A percentile compares a stretch with the other conserved stretches of the same genome.
These are phyloP conservation scores for Platanthera guangdongensis DNA, from an alignment of 106 monocot genomes.

Conservation along the genomic window DNA sequence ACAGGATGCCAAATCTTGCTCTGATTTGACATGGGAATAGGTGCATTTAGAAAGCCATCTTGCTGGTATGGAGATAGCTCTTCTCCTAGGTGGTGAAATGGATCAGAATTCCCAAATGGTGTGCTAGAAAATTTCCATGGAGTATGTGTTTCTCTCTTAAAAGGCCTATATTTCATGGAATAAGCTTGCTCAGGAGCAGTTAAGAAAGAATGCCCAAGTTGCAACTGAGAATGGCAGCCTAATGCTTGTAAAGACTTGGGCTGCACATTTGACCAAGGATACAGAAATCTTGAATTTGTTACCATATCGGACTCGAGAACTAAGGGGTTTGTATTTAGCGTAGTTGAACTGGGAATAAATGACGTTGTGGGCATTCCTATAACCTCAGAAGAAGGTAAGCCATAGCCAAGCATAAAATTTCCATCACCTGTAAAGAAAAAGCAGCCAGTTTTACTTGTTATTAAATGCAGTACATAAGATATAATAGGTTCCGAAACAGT, in stretches of 20 bases:
- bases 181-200: neutral
- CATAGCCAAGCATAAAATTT: neutral
- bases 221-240: neutral
- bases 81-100: neutral
- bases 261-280: neutral
- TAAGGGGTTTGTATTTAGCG: neutral
- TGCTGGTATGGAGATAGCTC: neutral
- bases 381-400: neutral
- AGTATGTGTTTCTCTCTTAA: neutral
- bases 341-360: neutral
- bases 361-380: neutral
- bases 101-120: neutral
- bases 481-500: neutral
- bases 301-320: neutral
- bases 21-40: neutral
- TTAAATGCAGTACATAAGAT: neutral
- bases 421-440: slow-evolving; percentile 12
- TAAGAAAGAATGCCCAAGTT: neutral
- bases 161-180: neutral
- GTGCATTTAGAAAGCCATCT: neutral
- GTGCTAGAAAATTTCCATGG: neutral
- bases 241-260: neutral
- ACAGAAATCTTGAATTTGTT: neutral
- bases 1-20: neutral
- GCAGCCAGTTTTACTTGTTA: neutral